A percentile compares a stretch with the other conserved stretches of the same genome.
Conservation (phyloP, 2,329 filamentous ascomycete genomes). For the Fusarium kyushuense region DNA sequence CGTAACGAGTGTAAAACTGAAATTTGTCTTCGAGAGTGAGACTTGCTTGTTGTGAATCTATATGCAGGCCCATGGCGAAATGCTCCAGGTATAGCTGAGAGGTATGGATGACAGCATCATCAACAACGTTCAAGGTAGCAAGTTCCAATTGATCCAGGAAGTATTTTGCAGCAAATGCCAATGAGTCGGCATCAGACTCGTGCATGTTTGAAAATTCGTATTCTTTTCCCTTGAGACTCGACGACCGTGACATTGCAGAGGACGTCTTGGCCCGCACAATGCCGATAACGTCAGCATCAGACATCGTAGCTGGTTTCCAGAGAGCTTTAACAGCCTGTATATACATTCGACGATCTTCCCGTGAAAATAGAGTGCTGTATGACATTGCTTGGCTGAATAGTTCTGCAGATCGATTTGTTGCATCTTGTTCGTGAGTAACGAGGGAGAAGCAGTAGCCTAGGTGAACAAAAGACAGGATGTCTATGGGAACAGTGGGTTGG, state of each 20-base stretch:
- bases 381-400: constrained; percentile 62
- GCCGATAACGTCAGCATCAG: constrained; percentile 46
- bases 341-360: constrained; percentile 56
- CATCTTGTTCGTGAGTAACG: constrained; percentile 59
- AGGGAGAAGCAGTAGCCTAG: constrained; percentile 64
- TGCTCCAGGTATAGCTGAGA: constrained; percentile 61
- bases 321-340: constrained; percentile 59
- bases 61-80: constrained; percentile 44
- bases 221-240: constrained; percentile 59
- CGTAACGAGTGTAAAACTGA: constrained; percentile 51
- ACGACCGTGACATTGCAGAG: constrained; percentile 36
- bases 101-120: constrained; percentile 50
- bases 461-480: constrained; percentile 65
- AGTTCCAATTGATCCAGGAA: constrained; percentile 67
- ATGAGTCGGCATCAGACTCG: constrained; percentile 50
- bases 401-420: constrained; percentile 51
- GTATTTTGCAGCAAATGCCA: constrained; percentile 58
- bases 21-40: constrained; percentile 55
- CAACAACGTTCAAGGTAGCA: constrained; percentile 52
- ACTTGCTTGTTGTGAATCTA: constrained; percentile 52
- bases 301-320: constrained; percentile 61
- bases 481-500: constrained; percentile 55
- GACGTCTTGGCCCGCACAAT: constrained; percentile 43
- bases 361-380: constrained; percentile 57
- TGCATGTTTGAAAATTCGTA: constrained; percentile 52